Conservation (phyloP, 2,329 filamentous ascomycete species). For the Diaporthe sp. region DNA sequence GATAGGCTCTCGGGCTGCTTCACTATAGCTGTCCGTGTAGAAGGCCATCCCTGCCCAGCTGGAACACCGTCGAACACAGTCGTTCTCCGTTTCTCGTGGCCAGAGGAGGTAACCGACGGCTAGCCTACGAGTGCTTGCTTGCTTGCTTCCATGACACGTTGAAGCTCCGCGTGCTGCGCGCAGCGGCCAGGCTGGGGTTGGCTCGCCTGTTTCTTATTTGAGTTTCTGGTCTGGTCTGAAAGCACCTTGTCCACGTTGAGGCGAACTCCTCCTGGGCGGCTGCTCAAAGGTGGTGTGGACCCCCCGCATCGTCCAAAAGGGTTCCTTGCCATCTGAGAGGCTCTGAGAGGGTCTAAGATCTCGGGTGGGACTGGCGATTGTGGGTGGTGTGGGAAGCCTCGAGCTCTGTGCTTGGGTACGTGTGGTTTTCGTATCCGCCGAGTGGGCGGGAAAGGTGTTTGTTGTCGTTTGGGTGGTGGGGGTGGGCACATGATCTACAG, state of each 20-base stretch:
- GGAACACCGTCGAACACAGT: not conserved
- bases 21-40: not conserved
- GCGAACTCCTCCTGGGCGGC: conserved; percentile 2
- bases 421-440: conserved; percentile 21
- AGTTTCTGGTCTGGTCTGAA: not conserved
- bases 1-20: not conserved
- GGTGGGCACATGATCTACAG: conserved; percentile 18
- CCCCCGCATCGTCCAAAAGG: conserved; percentile 1
- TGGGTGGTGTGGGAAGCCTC: conserved; percentile 10
- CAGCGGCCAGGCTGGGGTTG: not conserved
- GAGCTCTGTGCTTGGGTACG: not conserved
- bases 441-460: not conserved
- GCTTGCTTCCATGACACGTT: conserved; percentile 3
- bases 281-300: conserved; percentile 3
- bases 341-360: conserved; percentile 2
- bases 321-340: conserved; percentile 1
- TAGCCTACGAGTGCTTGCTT: not conserved
- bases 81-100: not conserved
- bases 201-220: not conserved
- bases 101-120: not conserved
- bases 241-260: not conserved
- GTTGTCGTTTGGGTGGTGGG: conserved; percentile 13
- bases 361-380: conserved; percentile 16
- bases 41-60: conserved; percentile 18
- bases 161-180: not conserved